These are phyloP conservation scores for Ganoderma lucidum DNA, from an alignment of 1,284 basidiomycete species.

Conservation along the genomic window DNA sequence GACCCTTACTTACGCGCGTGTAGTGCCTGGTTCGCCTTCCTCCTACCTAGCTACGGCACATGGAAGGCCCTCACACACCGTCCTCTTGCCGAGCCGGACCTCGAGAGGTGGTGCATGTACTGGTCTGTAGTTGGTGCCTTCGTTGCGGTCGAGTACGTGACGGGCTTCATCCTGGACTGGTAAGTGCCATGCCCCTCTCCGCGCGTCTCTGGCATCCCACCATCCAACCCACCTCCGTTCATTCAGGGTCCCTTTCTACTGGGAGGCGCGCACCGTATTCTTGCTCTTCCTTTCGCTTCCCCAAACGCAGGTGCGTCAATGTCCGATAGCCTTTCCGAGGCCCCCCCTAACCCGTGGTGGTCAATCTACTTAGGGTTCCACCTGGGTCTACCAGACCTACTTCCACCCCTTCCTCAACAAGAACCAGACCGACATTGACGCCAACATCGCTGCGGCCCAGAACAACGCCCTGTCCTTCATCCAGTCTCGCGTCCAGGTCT, in stretches of 20 bases:
- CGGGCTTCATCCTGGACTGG: conserved; percentile 79
- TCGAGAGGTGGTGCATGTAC: conserved; percentile 66
- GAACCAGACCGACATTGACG: conserved; percentile 76
- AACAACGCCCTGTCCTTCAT: conserved; percentile 59
- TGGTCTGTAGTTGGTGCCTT: conserved; percentile 73
- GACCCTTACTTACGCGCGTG: not conserved
- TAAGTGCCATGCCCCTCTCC: conserved; percentile 42
- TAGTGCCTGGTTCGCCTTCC: conserved; percentile 76
- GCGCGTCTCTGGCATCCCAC: not conserved
- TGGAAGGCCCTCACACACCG: conserved; percentile 72
- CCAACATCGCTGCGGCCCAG: conserved; percentile 62
- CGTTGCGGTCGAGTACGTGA: conserved; percentile 72
- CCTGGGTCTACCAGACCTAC: conserved; percentile 72
- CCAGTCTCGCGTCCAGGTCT: conserved; percentile 53
- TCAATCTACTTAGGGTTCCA: conserved; percentile 63
- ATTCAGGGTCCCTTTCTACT: conserved; percentile 82
- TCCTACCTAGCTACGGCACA: conserved; percentile 67
- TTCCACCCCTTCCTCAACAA: conserved; percentile 71
- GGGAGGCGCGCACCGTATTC: conserved; percentile 74
- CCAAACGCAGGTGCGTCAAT: conserved; percentile 67
- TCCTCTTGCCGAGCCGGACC: conserved; percentile 63
- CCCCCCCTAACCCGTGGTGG: conserved; percentile 9
- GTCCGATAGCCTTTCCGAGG: not conserved
- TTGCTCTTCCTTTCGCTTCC: conserved; percentile 79
- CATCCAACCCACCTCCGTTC: conserved; percentile 2